Conservation (phyloP, 176 grass and related monocot genomes). For the Carex cristatella region DNA sequence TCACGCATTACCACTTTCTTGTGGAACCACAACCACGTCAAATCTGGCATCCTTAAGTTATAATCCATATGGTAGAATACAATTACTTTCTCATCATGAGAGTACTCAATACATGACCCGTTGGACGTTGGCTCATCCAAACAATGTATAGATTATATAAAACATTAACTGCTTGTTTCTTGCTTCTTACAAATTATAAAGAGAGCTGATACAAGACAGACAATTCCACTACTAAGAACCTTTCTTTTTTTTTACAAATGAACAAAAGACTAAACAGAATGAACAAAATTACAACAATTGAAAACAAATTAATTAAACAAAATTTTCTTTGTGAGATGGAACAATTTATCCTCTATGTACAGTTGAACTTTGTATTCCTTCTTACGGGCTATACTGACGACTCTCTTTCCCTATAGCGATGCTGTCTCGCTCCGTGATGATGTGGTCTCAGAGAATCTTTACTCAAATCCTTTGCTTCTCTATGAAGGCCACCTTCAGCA, state of each 20-base stretch:
- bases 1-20: neutral
- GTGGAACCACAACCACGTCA: neutral
- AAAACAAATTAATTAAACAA: neutral
- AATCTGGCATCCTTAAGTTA: neutral
- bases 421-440: slow-evolving; percentile 33
- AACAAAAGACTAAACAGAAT: neutral
- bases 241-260: neutral
- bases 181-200: neutral
- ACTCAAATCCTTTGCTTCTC: slow-evolving; percentile 19
- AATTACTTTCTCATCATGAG: neutral
- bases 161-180: neutral
- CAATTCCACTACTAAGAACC: slow-evolving; percentile 1
- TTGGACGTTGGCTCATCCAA: neutral
- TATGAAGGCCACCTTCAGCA: slow-evolving; percentile 43
- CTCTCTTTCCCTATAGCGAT: slow-evolving; percentile 16
- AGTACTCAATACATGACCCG: neutral
- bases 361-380: neutral
- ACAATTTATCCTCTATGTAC: slow-evolving; percentile 12
- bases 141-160: neutral
- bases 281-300: neutral
- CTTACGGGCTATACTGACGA: slow-evolving; percentile 1
- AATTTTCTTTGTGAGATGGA: neutral
- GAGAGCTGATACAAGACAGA: neutral
- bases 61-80: neutral
- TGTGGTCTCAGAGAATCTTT: slow-evolving; percentile 27